Evolutionary conservation across 768 basidiomycete genomes (phyloP).

Genomic region (Amylocystis lapponica): DNA sequence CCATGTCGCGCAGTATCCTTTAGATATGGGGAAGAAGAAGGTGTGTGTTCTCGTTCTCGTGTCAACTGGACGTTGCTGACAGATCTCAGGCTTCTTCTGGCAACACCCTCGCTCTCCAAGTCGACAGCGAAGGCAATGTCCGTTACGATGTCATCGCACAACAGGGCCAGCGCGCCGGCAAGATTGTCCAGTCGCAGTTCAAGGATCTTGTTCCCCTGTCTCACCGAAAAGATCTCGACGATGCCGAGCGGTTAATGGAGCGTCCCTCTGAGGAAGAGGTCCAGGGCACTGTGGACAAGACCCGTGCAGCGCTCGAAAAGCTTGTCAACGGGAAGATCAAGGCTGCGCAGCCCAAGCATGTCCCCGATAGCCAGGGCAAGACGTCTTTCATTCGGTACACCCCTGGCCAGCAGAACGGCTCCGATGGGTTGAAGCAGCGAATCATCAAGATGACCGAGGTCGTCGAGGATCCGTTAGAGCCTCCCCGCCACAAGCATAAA

Average conservation of each 20-base stretch:
- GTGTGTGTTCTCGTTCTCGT: conserved; percentile 32
- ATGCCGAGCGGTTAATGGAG: conserved; percentile 72
- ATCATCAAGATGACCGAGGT: conserved; percentile 99
- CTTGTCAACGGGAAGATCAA: conserved; percentile 95
- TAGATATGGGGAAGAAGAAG: conserved; percentile 95
- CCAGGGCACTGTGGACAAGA: conserved; percentile 85
- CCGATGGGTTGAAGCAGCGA: conserved; percentile 75
- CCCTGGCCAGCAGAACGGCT: conserved; percentile 79
- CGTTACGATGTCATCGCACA: conserved; percentile 96
- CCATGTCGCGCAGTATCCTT: conserved; percentile 94
- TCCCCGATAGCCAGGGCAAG: conserved; percentile 79
- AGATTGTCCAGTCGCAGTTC: conserved; percentile 90
- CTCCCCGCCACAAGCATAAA: conserved; percentile 96
- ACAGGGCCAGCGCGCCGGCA: conserved; percentile 86
- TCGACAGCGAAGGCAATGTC: conserved; percentile 93
- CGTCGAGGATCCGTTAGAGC: conserved; percentile 95
- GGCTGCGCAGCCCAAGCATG: conserved; percentile 95
- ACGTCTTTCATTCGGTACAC: conserved; percentile 94
- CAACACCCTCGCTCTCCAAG: conserved; percentile 94
- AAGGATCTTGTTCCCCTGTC: conserved; percentile 94
- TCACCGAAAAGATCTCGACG: conserved; percentile 83
- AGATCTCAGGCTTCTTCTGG: conserved; percentile 71
- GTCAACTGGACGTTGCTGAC: not conserved
- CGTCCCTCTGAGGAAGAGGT: conserved; percentile 93
- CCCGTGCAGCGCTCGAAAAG: conserved; percentile 87